These are phyloP conservation scores for Aureobasidium sp. DNA, from an alignment of 2,329 filamentous ascomycete genomes.

Conservation along the genomic window DNA sequence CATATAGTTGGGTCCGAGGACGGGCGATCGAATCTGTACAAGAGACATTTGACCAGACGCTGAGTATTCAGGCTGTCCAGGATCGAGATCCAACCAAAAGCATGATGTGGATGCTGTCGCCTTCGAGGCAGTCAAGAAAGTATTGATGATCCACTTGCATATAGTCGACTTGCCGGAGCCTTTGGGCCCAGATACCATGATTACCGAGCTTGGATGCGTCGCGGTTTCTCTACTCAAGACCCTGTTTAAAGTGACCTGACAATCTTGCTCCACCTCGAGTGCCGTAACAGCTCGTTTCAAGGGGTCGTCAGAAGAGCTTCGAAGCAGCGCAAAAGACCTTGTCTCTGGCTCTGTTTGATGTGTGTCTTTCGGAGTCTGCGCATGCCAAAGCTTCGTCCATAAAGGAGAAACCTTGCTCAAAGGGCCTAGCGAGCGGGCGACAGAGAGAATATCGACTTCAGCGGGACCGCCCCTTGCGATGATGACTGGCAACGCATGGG, in stretches of 20 bases:
- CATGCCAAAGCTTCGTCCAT: conserved; percentile 59
- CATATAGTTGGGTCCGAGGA: conserved; percentile 61
- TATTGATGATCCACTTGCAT: conserved; percentile 58
- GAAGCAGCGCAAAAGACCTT: conserved; percentile 30
- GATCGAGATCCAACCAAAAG: conserved; percentile 67
- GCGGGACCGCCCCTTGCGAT: conserved; percentile 40
- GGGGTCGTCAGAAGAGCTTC: conserved; percentile 23
- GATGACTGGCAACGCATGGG: conserved; percentile 63
- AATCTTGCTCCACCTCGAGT: conserved; percentile 25
- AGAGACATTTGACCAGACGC: conserved; percentile 65
- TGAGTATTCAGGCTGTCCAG: conserved; percentile 68
- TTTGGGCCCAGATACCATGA: conserved; percentile 63
- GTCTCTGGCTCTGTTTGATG: conserved; percentile 24
- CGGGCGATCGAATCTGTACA: conserved; percentile 51
- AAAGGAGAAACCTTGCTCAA: conserved; percentile 58
- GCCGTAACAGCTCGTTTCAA: conserved; percentile 23
- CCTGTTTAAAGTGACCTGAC: conserved; percentile 22
- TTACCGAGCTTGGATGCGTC: conserved; percentile 55
- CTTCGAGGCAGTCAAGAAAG: conserved; percentile 49
- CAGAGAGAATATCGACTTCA: conserved; percentile 51
- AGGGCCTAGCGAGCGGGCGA: conserved; percentile 42
- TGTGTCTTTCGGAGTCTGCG: not conserved
- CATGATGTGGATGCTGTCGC: conserved; percentile 22
- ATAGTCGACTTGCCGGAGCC: conserved; percentile 73
- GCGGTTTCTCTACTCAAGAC: conserved; percentile 17